Percentiles rank a stretch among this genome's conserved stretches.
Conservation (phyloP, 768 basidiomycete genomes). For the Suillus tomentosus region DNA sequence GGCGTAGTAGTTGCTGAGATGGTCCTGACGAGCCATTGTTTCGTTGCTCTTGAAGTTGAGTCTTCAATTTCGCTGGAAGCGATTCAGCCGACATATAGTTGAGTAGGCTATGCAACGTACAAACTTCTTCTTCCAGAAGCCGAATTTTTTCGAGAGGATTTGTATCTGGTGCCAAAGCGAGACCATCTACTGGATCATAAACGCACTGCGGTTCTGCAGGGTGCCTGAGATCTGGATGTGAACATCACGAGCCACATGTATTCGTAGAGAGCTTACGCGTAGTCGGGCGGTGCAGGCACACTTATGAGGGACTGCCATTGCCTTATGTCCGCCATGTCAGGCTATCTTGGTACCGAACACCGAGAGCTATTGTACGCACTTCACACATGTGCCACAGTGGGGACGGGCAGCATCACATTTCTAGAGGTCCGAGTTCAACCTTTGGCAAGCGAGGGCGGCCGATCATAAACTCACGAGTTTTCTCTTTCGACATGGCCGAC, state of each 20-base stretch:
- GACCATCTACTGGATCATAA: constrained; percentile 85
- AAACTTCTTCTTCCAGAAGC: constrained; percentile 75
- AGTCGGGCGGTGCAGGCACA: constrained; percentile 84
- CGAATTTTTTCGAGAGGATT: constrained; percentile 81
- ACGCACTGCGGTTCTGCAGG: constrained; percentile 84
- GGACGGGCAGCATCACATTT: constrained; percentile 90
- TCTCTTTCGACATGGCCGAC: constrained; percentile 79
- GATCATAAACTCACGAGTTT: constrained; percentile 63
- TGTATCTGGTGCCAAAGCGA: constrained; percentile 72
- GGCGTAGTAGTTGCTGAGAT: constrained; percentile 11
- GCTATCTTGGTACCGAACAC: background rate
- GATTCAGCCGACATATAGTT: constrained; percentile 17
- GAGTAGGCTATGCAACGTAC: constrained; percentile 40
- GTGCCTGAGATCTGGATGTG: constrained; percentile 50
- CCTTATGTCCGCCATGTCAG: constrained; percentile 37
- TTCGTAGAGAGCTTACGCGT: constrained; percentile 55
- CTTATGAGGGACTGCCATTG: constrained; percentile 82
- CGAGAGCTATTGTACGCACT: constrained; percentile 50
- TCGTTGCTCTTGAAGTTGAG: constrained; percentile 58
- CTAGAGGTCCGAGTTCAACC: constrained; percentile 37
- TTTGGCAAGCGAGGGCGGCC: background rate
- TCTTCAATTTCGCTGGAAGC: constrained; percentile 60
- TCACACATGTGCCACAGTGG: constrained; percentile 83
- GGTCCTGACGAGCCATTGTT: constrained; percentile 40
- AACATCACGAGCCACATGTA: background rate